Evolutionary conservation across 345 rosid genomes (phyloP).

Genomic region (Hypericum androsaemum): DNA sequence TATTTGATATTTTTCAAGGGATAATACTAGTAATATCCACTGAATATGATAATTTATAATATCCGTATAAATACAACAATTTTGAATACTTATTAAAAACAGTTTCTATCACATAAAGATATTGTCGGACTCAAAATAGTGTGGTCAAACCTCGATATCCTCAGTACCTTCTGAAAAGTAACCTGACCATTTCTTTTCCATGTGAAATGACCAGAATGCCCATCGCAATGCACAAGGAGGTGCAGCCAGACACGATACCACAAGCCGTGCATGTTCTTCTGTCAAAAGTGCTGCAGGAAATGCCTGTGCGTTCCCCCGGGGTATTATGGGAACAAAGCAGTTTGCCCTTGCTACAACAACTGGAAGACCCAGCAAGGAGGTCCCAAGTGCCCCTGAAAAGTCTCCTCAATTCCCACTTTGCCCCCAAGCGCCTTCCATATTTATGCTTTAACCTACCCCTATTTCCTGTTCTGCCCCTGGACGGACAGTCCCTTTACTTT

Average conservation of each 20-base stretch:
- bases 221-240: constrained; percentile 27
- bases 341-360: constrained; percentile 28
- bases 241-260: constrained; percentile 22
- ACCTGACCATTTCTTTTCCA: not conserved
- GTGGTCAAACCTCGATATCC: constrained; percentile 8
- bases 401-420: not conserved
- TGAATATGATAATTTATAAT: no score
- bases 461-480: no score
- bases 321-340: constrained; percentile 14
- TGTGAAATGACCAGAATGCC: constrained; percentile 49
- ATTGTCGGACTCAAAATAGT: no score
- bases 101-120: no score
- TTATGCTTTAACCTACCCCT: no score
- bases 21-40: no score
- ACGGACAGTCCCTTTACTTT: no score
- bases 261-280: constrained; percentile 31
- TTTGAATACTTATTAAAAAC: no score
- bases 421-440: no score
- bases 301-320: constrained; percentile 23
- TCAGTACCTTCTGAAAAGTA: not conserved
- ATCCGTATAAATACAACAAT: no score
- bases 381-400: constrained; percentile 21
- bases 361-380: constrained; percentile 29
- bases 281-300: constrained; percentile 23
- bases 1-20: no score